Conservation (phyloP, 2,329 filamentous ascomycete genomes). For the Calonectria fujianensis region DNA sequence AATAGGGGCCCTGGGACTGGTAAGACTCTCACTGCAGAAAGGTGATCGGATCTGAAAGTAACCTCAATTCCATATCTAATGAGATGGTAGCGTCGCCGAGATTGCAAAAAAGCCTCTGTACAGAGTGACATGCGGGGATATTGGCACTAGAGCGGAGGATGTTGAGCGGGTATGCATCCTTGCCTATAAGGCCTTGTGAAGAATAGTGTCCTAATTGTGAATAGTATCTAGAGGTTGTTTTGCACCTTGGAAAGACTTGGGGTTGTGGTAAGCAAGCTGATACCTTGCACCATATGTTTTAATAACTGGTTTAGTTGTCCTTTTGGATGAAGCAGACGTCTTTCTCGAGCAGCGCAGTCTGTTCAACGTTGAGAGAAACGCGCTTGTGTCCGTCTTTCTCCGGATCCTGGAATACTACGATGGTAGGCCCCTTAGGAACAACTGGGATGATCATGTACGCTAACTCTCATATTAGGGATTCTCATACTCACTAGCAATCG, state of each 20-base stretch:
- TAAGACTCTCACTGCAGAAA: not conserved
- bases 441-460: too few species aligned
- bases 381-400: not conserved
- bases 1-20: not conserved
- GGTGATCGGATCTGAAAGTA: not conserved
- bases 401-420: conserved; percentile 6
- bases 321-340: conserved; percentile 29
- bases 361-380: not conserved
- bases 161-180: not conserved
- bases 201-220: not conserved
- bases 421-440: too few species aligned
- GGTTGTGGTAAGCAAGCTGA: not conserved
- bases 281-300: too few species aligned
- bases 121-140: not conserved
- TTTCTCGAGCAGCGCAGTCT: conserved; percentile 37
- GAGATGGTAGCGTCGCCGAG: not conserved
- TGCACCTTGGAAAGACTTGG: conserved; percentile 5
- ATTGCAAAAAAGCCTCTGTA: not conserved
- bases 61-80: not conserved
- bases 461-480: not conserved
- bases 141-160: not conserved
- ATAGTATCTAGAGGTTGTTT: not conserved
- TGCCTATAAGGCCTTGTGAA: not conserved
- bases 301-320: conserved; percentile 12
- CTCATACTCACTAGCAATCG: conserved; percentile 7